Base-by-base conservation (phyloP, 1,284 basidiomycete genomes). In the Sporisorium exsertum region DNA sequence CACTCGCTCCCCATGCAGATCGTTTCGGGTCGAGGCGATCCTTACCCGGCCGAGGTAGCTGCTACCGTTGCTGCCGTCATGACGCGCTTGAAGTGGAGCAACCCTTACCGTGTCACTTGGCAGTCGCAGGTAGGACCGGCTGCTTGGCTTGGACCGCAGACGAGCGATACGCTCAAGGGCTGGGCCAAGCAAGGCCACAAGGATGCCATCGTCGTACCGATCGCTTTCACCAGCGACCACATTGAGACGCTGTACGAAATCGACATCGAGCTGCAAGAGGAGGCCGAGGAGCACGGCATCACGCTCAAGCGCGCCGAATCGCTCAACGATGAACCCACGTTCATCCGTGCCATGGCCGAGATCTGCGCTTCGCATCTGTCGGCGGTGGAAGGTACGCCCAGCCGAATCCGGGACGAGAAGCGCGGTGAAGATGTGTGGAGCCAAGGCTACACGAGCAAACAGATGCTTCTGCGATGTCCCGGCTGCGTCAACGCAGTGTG, bases 131-230 rank as follows among this genome's bases (percentile, higher is more conserved):
- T 99, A 45, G 97, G 97, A 2, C 97, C 97, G 3, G 92, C 92
- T 42, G 94, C 95, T 27, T 99, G 97, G 97, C 94, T 99, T 89
- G 97, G 97, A 1, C 94, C 94, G 87, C 95, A 99, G 87, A 99
- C 97, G 0, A 89, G 90, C 40, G 94, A 94, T 63, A 92, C 95
- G 35, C 87, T 99, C 83, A 94, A 97, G 85, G 97, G 96, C 15
- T 90, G 97, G 58, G 94, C 94, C 43, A 91, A 94, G 73, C 88
- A 93, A 50, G 95, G 94, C 20, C 90, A 91, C 86, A 97, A 96
- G 87, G 91, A 90, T 77, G 91, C 91, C n/a, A 89, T 97, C 57
- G 88, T 97, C 35, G 91, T 99, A 2, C 97, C 97, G 1, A 95
- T 99, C 72, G 96, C 97, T 20, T 99, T 99, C 87, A 99, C 97